Evolutionary conservation across 2,329 filamentous ascomycete species (phyloP).

Genomic region (Didymella pomorum): DNA sequence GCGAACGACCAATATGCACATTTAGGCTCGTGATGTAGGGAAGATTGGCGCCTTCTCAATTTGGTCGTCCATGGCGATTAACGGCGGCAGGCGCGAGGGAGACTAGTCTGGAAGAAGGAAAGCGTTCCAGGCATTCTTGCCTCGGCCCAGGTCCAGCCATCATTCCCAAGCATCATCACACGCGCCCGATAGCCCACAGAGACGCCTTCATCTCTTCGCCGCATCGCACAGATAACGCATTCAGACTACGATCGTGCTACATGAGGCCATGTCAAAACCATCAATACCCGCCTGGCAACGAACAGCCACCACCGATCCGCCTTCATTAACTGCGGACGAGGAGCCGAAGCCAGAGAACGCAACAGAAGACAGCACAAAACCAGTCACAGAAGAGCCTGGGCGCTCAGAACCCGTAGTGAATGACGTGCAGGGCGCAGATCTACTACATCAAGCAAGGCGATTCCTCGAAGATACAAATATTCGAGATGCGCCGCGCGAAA

Average conservation of each 20-base stretch:
- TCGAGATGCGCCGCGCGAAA: constrained; percentile 70
- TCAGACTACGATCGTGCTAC: background rate
- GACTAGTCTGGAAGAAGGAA: constrained; percentile 5
- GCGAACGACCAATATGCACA: background rate
- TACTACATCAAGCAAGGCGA: constrained; percentile 72
- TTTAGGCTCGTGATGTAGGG: background rate
- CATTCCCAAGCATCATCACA: constrained; percentile 25
- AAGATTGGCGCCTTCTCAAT: background rate
- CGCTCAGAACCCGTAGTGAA: constrained; percentile 22
- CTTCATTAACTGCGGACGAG: constrained; percentile 22
- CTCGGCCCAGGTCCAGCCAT: constrained; percentile 32
- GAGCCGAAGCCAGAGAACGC: constrained; percentile 24
- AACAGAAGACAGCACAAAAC: constrained; percentile 21
- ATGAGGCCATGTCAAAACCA: constrained; percentile 32
- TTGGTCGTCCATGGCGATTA: background rate
- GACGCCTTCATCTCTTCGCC: constrained; percentile 2
- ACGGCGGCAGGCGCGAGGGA: background rate
- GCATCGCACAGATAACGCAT: background rate
- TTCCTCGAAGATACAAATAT: constrained; percentile 82
- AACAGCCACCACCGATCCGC: constrained; percentile 22
- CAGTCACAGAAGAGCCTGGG: constrained; percentile 26
- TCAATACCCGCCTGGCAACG: constrained; percentile 50
- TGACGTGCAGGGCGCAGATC: constrained; percentile 12
- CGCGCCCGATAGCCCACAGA: constrained; percentile 14
- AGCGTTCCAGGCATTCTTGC: constrained; percentile 19